Percentiles rank a stretch among this genome's conserved stretches.
phyloP scores from a whole-genome alignment of 2,329 filamentous ascomycete genomes.

The Neurospora sp. region DNA sequence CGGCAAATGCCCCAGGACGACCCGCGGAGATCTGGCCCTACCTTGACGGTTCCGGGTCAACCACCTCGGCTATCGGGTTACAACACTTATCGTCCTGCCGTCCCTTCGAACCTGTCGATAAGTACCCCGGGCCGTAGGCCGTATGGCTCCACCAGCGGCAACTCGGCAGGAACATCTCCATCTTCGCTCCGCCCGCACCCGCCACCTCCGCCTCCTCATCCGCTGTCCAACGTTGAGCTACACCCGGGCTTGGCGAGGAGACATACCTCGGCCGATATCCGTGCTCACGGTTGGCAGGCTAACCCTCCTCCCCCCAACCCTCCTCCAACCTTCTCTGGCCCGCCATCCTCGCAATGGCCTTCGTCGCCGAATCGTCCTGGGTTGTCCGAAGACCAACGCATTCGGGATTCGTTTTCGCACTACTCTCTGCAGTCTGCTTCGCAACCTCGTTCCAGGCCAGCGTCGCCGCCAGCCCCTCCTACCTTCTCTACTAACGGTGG shows the following conservation, averaged over 20 bases:
- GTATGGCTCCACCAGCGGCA: conserved; percentile 76
- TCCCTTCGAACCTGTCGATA: conserved; percentile 72
- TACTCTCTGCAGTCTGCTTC: conserved; percentile 40
- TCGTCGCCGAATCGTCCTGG: conserved; percentile 40
- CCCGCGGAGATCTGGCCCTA: conserved; percentile 50
- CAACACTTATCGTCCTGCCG: conserved; percentile 64
- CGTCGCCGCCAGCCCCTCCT: conserved; percentile 42
- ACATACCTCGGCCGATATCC: conserved; percentile 93
- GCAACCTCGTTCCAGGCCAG: conserved; percentile 41
- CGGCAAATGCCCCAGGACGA: conserved; percentile 83
- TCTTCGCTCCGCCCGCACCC: conserved; percentile 60
- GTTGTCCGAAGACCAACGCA: conserved; percentile 42
- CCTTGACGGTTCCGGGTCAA: conserved; percentile 52
- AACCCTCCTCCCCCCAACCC: conserved; percentile 43
- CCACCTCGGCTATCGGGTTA: conserved; percentile 2
- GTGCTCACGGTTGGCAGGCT: conserved; percentile 70
- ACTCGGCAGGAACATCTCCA: conserved; percentile 60
- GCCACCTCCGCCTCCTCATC: conserved; percentile 50
- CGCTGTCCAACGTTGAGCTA: conserved; percentile 42
- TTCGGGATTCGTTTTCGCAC: conserved; percentile 46
- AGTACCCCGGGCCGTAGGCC: conserved; percentile 55
- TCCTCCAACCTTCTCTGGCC: conserved; percentile 57
- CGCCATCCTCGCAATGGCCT: conserved; percentile 41
- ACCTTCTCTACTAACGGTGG: conserved; percentile 33
- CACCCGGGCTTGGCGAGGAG: conserved; percentile 64